A percentile compares a stretch with the other conserved stretches of the same genome.
phyloP scores from a whole-genome alignment of 2,329 filamentous ascomycete genomes.

The Penicillium concentricum region DNA sequence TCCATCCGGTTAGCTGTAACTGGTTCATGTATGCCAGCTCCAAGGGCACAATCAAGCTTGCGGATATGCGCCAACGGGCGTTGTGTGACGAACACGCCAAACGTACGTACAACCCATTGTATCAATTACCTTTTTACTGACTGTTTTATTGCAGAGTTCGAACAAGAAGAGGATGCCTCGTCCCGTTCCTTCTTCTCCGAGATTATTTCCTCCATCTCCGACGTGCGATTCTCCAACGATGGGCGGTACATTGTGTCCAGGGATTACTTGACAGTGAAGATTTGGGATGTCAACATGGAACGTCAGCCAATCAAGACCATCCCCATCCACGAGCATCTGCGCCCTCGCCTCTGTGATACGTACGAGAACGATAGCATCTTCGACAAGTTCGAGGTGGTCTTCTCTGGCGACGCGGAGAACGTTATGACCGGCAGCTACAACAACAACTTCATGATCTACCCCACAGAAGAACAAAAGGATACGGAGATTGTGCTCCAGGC shows the following conservation, averaged over 20 bases:
- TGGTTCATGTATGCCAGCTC: slow-evolving; percentile 99
- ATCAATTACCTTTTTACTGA: slow-evolving; percentile 6
- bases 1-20: slow-evolving; percentile 95
- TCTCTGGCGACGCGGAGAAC: slow-evolving; percentile 96
- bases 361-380: slow-evolving; percentile 99
- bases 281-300: slow-evolving; percentile 99
- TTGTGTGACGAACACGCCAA: slow-evolving; percentile 95
- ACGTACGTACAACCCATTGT: slow-evolving; percentile 57
- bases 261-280: slow-evolving; percentile 98
- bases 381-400: slow-evolving; percentile 99
- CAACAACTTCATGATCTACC: slow-evolving; percentile 99
- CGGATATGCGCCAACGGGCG: slow-evolving; percentile 96
- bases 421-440: slow-evolving; percentile 99
- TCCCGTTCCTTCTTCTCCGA: slow-evolving; percentile 99
- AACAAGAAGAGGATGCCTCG: slow-evolving; percentile 96
- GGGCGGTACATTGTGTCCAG: slow-evolving; percentile 95
- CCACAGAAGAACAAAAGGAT: slow-evolving; percentile 91
- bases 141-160: slow-evolving; percentile 68
- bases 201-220: slow-evolving; percentile 98
- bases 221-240: slow-evolving; percentile 95
- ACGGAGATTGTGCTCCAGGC: slow-evolving; percentile 96
- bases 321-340: slow-evolving; percentile 94
- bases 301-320: slow-evolving; percentile 96
- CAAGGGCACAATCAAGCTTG: slow-evolving; percentile 97
- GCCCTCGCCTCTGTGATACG: slow-evolving; percentile 91